Evolutionary conservation across 768 basidiomycete genomes (phyloP).

Genomic region (Kwoniella sp.): DNA sequence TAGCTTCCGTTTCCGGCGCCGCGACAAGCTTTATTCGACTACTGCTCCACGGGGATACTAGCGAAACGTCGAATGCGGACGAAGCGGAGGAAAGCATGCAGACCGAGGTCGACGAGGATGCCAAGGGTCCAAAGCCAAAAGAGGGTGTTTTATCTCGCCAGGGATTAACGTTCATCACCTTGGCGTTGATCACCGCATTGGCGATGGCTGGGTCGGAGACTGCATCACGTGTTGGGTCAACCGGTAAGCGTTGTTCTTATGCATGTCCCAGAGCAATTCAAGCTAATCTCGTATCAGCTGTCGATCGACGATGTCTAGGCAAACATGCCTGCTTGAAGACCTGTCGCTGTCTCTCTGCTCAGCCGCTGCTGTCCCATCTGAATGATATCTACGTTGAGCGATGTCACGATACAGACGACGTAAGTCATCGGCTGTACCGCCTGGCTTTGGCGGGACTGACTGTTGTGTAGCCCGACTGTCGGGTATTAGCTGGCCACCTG

Average conservation of each 20-base stretch:
- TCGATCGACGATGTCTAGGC: neutral
- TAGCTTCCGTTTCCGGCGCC: neutral
- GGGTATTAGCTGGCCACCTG: conserved; percentile 14
- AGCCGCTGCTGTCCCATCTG: conserved; percentile 2
- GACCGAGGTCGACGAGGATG: neutral
- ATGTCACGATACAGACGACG: neutral
- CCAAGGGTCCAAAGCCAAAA: neutral
- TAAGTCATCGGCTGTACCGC: neutral
- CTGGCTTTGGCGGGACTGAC: neutral
- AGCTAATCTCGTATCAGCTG: neutral
- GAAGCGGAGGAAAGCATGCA: conserved; percentile 3
- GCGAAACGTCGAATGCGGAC: too few relatives aligned
- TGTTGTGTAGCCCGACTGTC: neutral
- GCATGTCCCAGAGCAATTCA: neutral
- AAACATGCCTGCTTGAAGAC: conserved; percentile 2
- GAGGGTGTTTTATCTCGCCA: neutral
- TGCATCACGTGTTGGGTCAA: neutral
- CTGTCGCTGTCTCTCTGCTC: conserved; percentile 3
- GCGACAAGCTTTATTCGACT: conserved; percentile 1
- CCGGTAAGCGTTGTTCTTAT: neutral
- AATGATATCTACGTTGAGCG: neutral
- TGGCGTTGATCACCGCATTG: conserved; percentile 4
- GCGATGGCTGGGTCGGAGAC: neutral
- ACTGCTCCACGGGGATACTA: conserved; percentile 7
- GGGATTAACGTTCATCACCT: conserved; percentile 2